Base-by-base conservation (phyloP, 148 eudicot genomes). In the Rhododendron ovatum region DNA sequence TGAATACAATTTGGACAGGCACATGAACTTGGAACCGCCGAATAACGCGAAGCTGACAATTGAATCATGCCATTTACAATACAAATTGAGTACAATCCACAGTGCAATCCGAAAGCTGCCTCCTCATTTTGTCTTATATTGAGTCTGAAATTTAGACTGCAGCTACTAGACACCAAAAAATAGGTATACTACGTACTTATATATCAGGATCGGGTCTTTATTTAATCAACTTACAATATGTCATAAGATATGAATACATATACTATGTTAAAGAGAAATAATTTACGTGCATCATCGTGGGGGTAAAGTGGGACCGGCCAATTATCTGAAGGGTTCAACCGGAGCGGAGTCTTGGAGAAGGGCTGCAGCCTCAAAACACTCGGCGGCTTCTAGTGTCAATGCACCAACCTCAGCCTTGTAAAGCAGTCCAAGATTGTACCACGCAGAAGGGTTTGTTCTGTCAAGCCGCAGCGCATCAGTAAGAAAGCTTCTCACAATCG, bases 301-400 rank as follows among this genome's bases (percentile, higher is more conserved):
- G 73, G 35, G 43, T 5, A 53, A 39, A 83, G 82, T 35, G 50
- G 78, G 55, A 67, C 10, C 28, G 20, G 17, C 11, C 4, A 35
- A 65, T 90, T 87, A 92, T 90, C 93, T 94, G 88, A 95, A 96
- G 78, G 99, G 97, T 87, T 96, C 98, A 45, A 96, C 89, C 20
- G 98, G 98, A 57, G 89, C 92, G 48, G 97, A 89, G 57, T 93
- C 95, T 77, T 92, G 89, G 69, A 96, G 95, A 86, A 41, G 77
- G n/a, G 88, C 90, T 81, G 99, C 98, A 87, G 97, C 96, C 88
- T 91, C 93, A 65, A 96, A 96, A 89, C 98, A 96, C 45, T 94
- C 97, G 3, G 87, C 90, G 37, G 98, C 95, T 87, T 96, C 98
- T 15, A 77, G 48, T 5, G 87, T 83, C 11, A 93, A 91, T 85